Evolutionary conservation across 148 eudicot species (phyloP).

Genomic region (Dysphania ambrosioides): DNA sequence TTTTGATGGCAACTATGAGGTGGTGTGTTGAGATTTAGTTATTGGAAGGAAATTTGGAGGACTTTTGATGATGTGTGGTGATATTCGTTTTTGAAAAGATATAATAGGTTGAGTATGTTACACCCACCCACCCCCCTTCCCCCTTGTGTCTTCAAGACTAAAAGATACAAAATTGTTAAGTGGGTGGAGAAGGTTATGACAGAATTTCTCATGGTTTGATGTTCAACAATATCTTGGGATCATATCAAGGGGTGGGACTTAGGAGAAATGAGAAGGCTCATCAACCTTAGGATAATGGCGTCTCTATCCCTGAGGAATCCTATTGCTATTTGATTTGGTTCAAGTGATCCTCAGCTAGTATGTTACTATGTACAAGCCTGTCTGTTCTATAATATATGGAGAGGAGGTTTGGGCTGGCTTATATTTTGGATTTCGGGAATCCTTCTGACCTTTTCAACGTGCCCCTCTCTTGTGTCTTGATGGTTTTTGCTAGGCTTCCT

Average conservation of each 20-base stretch:
- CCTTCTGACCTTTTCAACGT: not conserved
- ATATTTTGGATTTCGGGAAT: not conserved
- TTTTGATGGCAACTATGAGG: not conserved
- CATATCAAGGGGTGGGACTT: not conserved
- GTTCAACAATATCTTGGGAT: not conserved
- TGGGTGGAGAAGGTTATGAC: not conserved
- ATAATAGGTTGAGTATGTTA: not conserved
- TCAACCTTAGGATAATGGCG: not conserved
- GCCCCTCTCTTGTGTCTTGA: not conserved
- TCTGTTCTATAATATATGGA: not conserved
- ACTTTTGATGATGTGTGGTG: not conserved
- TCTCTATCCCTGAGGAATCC: not conserved
- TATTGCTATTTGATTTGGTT: not conserved
- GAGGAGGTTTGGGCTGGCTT: not conserved
- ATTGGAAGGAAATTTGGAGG: not conserved
- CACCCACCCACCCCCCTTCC: no score
- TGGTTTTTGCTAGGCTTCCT: not conserved
- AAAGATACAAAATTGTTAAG: no score
- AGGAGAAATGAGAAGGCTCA: not conserved
- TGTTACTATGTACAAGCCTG: not conserved
- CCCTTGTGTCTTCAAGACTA: no score
- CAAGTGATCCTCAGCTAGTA: not conserved
- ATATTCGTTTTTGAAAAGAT: not conserved
- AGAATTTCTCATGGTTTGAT: not conserved
- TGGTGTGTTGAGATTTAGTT: not conserved